Conservation (phyloP, 345 rosid species). For the Barbarea vulgaris region DNA sequence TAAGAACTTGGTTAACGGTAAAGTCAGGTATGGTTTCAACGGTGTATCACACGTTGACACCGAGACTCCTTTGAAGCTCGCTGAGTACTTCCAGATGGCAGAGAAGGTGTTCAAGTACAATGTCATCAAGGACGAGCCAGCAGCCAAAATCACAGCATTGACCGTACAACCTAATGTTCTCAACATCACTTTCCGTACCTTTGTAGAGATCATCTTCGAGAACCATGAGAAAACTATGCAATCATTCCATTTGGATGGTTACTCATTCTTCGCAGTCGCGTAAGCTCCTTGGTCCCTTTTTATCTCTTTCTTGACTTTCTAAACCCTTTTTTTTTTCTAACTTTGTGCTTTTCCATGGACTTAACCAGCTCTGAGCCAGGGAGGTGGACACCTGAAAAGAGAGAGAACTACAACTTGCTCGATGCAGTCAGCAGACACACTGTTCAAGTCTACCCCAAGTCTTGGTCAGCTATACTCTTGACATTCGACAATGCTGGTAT, state of each 20-base stretch:
- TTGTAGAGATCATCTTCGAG: constrained; percentile 74
- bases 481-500: constrained; percentile 84
- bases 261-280: constrained; percentile 80
- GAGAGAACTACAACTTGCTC: constrained; percentile 68
- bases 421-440: constrained; percentile 90
- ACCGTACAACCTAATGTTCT: constrained; percentile 49
- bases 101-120: constrained; percentile 64
- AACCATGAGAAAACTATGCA: constrained; percentile 67
- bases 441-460: constrained; percentile 74
- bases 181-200: constrained; percentile 66
- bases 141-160: constrained; percentile 26
- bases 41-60: constrained; percentile 61
- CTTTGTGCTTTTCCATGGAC: constrained; percentile 3
- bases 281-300: constrained; percentile 40
- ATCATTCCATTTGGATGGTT: constrained; percentile 65
- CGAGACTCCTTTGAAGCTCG: constrained; percentile 60
- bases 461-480: constrained; percentile 77
- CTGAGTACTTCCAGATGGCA: constrained; percentile 52
- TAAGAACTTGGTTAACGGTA: constrained; percentile 41
- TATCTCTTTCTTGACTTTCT: not conserved
- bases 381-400: constrained; percentile 70
- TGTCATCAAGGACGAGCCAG: constrained; percentile 48
- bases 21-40: constrained; percentile 58
- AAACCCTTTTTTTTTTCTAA: not conserved
- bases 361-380: constrained; percentile 63